These are phyloP conservation scores for Calonectria naviculata DNA, from an alignment of 2,329 filamentous ascomycete genomes.

Conservation along the genomic window DNA sequence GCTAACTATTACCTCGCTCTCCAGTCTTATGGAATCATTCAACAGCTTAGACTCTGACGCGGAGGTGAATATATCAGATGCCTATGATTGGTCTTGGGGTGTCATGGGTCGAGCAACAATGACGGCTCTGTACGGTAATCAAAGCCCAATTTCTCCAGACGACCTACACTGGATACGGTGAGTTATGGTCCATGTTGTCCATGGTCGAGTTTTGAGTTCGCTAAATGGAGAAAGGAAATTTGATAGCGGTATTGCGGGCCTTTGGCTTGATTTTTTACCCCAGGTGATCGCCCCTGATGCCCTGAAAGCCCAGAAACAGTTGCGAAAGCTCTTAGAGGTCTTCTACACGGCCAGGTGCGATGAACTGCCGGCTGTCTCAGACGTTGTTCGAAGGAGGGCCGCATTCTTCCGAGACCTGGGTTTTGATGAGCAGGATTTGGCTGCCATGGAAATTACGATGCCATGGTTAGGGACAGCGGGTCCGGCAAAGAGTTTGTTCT, in stretches of 20 bases:
- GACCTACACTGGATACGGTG: conserved; percentile 52
- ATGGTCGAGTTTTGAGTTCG: not conserved
- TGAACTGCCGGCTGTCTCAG: not conserved
- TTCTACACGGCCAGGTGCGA: conserved; percentile 5
- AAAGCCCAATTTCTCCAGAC: conserved; percentile 48
- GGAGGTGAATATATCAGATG: conserved; percentile 35
- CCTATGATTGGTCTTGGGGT: conserved; percentile 52
- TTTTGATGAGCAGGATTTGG: not conserved
- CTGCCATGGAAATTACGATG: conserved; percentile 8
- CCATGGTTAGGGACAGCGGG: conserved; percentile 18
- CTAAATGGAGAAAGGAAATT: not conserved
- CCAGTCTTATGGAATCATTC: not conserved
- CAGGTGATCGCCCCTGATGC: not conserved
- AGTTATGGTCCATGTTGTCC: not conserved
- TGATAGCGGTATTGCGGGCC: not conserved
- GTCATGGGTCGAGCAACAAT: conserved; percentile 51
- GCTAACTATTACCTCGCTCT: conserved; percentile 17
- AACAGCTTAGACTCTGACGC: conserved; percentile 1
- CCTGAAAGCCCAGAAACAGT: not conserved
- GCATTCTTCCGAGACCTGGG: not conserved
- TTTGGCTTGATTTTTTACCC: not conserved
- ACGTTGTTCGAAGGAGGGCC: not conserved
- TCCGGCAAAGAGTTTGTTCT: conserved; percentile 18
- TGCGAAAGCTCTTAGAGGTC: not conserved
- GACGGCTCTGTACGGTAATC: conserved; percentile 53